Base-by-base conservation (phyloP, 2,329 filamentous ascomycete species). In the Ceratocystis ficicola region DNA sequence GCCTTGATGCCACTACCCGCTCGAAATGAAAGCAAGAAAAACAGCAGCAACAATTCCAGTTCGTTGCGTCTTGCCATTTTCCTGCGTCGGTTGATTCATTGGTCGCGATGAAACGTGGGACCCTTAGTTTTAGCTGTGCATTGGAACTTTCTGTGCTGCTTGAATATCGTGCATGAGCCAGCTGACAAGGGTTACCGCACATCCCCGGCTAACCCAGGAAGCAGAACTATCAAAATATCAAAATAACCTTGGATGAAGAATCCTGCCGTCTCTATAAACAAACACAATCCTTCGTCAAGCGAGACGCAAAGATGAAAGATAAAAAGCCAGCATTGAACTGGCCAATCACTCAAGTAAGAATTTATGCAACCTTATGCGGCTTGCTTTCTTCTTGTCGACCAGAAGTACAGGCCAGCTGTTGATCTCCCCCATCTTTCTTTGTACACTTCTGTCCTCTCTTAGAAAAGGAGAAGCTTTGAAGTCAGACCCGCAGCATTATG, bases 181-280 rank as follows among this genome's bases (percentile, higher is more conserved):
- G 7, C 1, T 20, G 55, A 41, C 55, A 59, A 59, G 55, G 55
- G 55, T 59, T 59, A 32, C 55, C 55, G 28, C 25, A 30, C 12
- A 36, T 59, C 55, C 52, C 55, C 28, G 55, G 28, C 20, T 59
- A 59, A 59, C 55, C 28, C 55, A 59, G 12, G 36, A 41, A 41
- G 36, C 36, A 41, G 10, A 41, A 41, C 36, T 12, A 41, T 41
- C 36, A 32, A 17, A 32, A 17, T 30, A n/a, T 59, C 55, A 59
- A 59, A 59, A 59, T 59, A 59, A 36, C 28, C 55, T 36, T 59
- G 12, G 55, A 36, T 6, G 28, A 59, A 59, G 48, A 59, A 59
- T 59, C 55, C 55, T 59, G 28, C 55, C 55, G 55, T 30, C 25
- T 59, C 55, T 59, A 59, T 59, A 59, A 59, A 59, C 55, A 59